A percentile compares a stretch with the other conserved stretches of the same genome.
phyloP scores from a whole-genome alignment of 1,284 basidiomycete genomes.

The Cystobasidium sp. region DNA sequence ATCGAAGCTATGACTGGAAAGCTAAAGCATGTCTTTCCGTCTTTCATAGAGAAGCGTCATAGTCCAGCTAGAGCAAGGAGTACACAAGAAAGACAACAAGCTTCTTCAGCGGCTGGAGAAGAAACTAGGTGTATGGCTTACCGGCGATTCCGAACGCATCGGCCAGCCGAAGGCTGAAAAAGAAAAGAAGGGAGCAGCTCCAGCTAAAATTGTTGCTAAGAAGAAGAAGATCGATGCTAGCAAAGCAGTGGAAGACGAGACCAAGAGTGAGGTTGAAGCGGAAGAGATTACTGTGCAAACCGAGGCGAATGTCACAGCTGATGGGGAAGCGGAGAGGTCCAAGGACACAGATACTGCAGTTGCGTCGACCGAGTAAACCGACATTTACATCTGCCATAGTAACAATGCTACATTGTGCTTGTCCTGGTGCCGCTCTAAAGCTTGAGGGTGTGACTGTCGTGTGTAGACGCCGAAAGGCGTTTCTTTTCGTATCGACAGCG shows the following conservation, averaged over 20 bases:
- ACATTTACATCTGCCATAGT: too few species aligned
- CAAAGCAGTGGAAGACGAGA: neutral
- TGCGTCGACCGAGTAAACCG: too few species aligned
- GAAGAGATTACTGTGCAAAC: neutral
- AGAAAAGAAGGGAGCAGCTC: constrained; percentile 11
- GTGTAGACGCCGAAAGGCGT: too few species aligned
- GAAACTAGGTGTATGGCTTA: constrained; percentile 41
- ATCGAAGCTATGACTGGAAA: neutral
- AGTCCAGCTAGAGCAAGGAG: constrained; percentile 20
- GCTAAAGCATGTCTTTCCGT: neutral
- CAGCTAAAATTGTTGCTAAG: neutral
- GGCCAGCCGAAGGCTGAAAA: constrained; percentile 20
- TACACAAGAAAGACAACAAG: constrained; percentile 39
- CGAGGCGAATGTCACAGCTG: neutral
- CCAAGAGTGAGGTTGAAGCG: neutral
- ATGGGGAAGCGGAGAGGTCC: neutral
- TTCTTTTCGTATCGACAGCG: too few species aligned
- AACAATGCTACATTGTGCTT: too few species aligned
- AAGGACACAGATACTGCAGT: too few species aligned
- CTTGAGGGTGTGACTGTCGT: too few species aligned
- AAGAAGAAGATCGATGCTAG: neutral
- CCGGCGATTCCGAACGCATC: constrained; percentile 15
- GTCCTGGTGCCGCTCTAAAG: too few species aligned
- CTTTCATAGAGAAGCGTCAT: constrained; percentile 26
- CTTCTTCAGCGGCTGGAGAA: constrained; percentile 34